Base-by-base conservation (phyloP, 805 yeast species). In the Zygoascus bituminiphila region DNA sequence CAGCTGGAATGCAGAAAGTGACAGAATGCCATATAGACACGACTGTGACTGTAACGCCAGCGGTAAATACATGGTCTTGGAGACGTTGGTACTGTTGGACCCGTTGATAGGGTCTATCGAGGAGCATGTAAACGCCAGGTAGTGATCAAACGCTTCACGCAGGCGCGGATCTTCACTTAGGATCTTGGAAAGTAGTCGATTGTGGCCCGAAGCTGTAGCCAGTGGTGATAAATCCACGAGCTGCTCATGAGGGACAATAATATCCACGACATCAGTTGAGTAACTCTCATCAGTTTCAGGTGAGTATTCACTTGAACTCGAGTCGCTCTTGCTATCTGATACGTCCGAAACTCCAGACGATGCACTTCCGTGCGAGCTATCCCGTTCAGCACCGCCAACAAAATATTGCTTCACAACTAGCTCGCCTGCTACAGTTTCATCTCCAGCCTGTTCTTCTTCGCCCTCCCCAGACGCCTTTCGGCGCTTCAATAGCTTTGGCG, bases 1-100 rank as follows among this genome's bases (percentile, higher is more conserved):
- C 24, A 44, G 20, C 26, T 44, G 47, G 19, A 23, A 44, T 5
- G 47, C 47, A 12, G 47, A 44, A 14, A 44, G 23, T 4, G 47
- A 21, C 14, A 44, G 20, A 5, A 44, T 24, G 17, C 47, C 42
- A 35, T 44, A 33, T 12, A 36, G 26, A 9, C 41, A 35, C 25
- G 47, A 35, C 14, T 17, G 29, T n/a, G 26, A 29, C 14, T 35
- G 39, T 15, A 44, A 20, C 22, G 47, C 47, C 15, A 44, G 21
- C 25, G 47, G 47, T 15, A 44, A 21, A 22, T 44, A 44, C 15
- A 36, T 17, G 4, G 22, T 43, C 10, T 33, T 31, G 38, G 38
- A 31, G 20, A 22, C 7, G 26, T 41, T 41, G 4, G n/a, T n/a
- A n/a, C 15, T 19, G 25, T 15, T 20, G 10, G 35, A 25, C 20